phyloP scores from a whole-genome alignment of 2,329 filamentous ascomycete genomes.

The Paraconiothyrium brasiliense region DNA sequence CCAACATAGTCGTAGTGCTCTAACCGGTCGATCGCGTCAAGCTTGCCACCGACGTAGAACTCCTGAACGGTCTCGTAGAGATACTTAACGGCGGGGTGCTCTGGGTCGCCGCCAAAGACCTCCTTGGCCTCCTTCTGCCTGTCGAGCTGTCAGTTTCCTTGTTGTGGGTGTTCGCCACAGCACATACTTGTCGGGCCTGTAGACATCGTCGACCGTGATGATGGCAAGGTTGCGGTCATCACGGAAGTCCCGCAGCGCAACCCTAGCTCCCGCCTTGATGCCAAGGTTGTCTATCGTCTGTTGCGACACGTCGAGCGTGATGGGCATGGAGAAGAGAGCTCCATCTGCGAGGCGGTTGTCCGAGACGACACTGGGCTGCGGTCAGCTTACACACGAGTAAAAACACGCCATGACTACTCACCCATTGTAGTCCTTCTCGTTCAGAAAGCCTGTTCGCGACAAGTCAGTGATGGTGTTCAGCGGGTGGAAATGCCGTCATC shows the following conservation, averaged over 20 bases:
- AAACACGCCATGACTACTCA: conserved; percentile 55
- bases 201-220: conserved; percentile 93
- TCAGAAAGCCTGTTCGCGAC: conserved; percentile 83
- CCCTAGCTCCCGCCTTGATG: conserved; percentile 80
- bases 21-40: conserved; percentile 92
- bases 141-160: conserved; percentile 34
- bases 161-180: conserved; percentile 17
- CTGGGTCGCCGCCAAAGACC: conserved; percentile 92
- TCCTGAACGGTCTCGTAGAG: conserved; percentile 82
- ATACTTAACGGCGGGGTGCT: conserved; percentile 92
- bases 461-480: conserved; percentile 25
- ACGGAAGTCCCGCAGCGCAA: conserved; percentile 92
- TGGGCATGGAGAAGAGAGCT: conserved; percentile 94
- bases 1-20: conserved; percentile 99
- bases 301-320: conserved; percentile 86
- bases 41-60: conserved; percentile 93
- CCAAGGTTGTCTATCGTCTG: conserved; percentile 76
- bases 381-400: conserved; percentile 15
- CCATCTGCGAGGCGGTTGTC: conserved; percentile 87
- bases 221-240: conserved; percentile 97
- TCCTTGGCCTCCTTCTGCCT: conserved; percentile 89
- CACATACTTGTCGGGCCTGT: conserved; percentile 90
- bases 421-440: conserved; percentile 95
- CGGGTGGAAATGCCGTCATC: neutral
- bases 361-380: conserved; percentile 76